Base-by-base conservation (phyloP, 2,329 filamentous ascomycete genomes). In the Monosporascus sp. region DNA sequence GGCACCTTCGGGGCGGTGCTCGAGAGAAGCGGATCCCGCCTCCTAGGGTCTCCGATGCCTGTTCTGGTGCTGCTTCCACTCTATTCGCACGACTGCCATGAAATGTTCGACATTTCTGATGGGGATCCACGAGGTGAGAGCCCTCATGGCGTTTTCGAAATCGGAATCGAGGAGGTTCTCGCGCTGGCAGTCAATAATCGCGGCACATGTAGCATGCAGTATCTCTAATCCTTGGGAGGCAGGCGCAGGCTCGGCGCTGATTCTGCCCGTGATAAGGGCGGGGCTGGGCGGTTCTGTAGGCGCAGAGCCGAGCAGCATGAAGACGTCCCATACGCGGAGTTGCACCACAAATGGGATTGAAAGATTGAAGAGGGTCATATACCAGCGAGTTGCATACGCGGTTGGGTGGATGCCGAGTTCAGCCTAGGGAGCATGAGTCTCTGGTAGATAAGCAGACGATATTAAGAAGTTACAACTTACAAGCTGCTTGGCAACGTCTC, bases 91-190 rank as follows among this genome's bases (percentile, higher is more conserved):
- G 54, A 97, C 90, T 63, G 86, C 87, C 90, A 99, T 96, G 64
- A 99, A 79, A 54, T 96, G 73, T 68, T 97, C 91, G 66, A 96
- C 91, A 64, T 99, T 93, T 71, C 91, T 91, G 68, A 99, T 87
- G 20, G 93, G 91, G 45, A 97, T 87, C 85, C 90, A 96, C 53
- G 88, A 91, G 31, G 94, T 97, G 58, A 99, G 77, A 7, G 92
- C 88, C 74, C 97, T 97, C 94, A 99, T 99, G 47, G 89, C 89
- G 65, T 95, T 96, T 70, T 99, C 94, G 70, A 97, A 99, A 68
- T 99, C 94, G 19, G 89, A 91, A 64, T 95, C 91, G 6, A 97
- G 77, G 35, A 99, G 78, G 50, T 96, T 90, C 57, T 96, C 90
- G 38, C 90, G 81, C 60, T 94, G 89, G 19, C 91, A 92, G 68